Conservation (phyloP, 208 protist species). For the Tritrichomonas foetus region DNA sequence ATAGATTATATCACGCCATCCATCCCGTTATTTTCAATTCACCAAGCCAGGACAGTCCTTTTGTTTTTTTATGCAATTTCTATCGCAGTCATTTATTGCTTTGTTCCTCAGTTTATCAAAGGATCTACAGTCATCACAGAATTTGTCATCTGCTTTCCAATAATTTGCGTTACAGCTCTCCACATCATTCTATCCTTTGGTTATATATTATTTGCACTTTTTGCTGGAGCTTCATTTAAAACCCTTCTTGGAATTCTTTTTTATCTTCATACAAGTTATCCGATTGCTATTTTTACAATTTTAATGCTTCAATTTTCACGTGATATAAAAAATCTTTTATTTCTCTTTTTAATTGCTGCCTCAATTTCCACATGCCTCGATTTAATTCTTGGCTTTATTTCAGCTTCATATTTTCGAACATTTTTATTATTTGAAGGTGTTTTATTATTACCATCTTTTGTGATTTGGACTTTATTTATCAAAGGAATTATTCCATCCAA, state of each 20-base stretch:
- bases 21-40: neutral
- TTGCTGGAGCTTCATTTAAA: neutral
- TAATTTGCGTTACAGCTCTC: neutral
- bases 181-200: neutral
- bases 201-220: neutral
- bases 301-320: neutral
- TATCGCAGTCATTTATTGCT: neutral
- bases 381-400: neutral
- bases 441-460: neutral
- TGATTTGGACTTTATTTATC: neutral
- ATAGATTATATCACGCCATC: neutral
- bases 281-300: neutral
- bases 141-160: neutral
- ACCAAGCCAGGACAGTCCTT: slow-evolving; percentile 6
- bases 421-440: neutral
- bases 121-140: neutral
- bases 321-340: neutral
- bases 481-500: neutral
- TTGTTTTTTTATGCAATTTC: slow-evolving; percentile 29
- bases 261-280: neutral
- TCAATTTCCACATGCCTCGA: neutral
- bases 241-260: neutral
- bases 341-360: neutral
- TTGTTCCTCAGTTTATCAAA: neutral
- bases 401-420: neutral